Evolutionary conservation across 805 yeast species (phyloP).

Genomic region (Candida maltosa): DNA sequence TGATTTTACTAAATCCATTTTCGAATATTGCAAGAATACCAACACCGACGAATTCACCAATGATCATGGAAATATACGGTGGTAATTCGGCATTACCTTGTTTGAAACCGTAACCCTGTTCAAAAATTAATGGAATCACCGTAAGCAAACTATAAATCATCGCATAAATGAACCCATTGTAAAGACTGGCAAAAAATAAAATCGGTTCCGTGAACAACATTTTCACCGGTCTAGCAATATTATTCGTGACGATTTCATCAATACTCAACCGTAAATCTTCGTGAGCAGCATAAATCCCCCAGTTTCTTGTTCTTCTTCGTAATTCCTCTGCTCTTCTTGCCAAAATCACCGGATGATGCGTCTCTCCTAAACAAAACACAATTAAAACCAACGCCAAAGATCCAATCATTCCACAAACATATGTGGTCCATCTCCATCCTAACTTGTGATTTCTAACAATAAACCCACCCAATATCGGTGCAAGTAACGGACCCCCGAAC

Average conservation of each 20-base stretch:
- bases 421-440: conserved; percentile 61
- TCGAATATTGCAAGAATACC: conserved; percentile 52
- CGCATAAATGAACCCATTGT: conserved; percentile 49
- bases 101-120: conserved; percentile 51
- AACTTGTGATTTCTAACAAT: conserved; percentile 33
- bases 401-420: conserved; percentile 45
- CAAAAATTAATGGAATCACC: conserved; percentile 45
- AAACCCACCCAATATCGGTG: conserved; percentile 60
- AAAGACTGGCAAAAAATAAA: conserved; percentile 40
- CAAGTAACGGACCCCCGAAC: conserved; percentile 75
- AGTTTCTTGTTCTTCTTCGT: conserved; percentile 39
- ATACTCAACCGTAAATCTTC: conserved; percentile 28
- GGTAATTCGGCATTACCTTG: conserved; percentile 67
- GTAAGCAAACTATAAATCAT: conserved; percentile 44
- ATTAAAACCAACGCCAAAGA: conserved; percentile 26
- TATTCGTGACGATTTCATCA: conserved; percentile 33
- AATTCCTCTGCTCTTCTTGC: conserved; percentile 30
- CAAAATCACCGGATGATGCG: conserved; percentile 39
- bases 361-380: conserved; percentile 32
- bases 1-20: conserved; percentile 44
- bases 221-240: conserved; percentile 32
- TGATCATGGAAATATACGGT: conserved; percentile 76
- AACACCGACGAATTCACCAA: conserved; percentile 67
- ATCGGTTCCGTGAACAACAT: conserved; percentile 43
- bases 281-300: conserved; percentile 40